Evolutionary conservation across 2,329 filamentous ascomycete species (phyloP).

Genomic region (Trichoderma sp.): DNA sequence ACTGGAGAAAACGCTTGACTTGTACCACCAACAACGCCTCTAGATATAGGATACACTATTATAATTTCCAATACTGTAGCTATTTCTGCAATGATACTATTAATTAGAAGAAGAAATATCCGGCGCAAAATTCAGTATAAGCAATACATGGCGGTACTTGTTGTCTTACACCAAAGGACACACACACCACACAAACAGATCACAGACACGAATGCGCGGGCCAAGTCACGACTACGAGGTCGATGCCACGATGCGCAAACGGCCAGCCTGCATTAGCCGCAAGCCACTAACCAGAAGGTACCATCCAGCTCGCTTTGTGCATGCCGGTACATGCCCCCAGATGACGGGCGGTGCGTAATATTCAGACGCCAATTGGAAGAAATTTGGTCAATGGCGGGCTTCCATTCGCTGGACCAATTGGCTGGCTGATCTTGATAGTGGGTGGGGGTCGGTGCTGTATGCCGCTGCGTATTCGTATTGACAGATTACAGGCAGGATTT

Average conservation of each 20-base stretch:
- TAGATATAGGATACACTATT: neutral
- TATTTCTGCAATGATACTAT: neutral
- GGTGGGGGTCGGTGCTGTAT: neutral
- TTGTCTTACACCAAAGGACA: no score
- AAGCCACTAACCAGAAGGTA: neutral
- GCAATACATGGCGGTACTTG: neutral
- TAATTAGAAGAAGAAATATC: neutral
- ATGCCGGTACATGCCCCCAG: neutral
- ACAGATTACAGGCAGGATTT: neutral
- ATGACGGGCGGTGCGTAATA: constrained; percentile 32
- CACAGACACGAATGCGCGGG: neutral
- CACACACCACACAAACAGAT: neutral
- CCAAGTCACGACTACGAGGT: neutral
- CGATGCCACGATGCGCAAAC: neutral
- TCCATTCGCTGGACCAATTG: neutral
- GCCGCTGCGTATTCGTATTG: constrained; percentile 19
- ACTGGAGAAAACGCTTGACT: neutral
- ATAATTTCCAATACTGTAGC: neutral
- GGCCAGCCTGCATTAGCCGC: constrained; percentile 7
- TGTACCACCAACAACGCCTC: neutral
- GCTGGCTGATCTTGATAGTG: neutral
- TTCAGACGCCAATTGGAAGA: constrained; percentile 38
- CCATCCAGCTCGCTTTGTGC: neutral
- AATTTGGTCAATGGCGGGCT: neutral
- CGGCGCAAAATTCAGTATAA: neutral